Evolutionary conservation across 2,329 filamentous ascomycete genomes (phyloP).

Genomic region (Nemania sp.): DNA sequence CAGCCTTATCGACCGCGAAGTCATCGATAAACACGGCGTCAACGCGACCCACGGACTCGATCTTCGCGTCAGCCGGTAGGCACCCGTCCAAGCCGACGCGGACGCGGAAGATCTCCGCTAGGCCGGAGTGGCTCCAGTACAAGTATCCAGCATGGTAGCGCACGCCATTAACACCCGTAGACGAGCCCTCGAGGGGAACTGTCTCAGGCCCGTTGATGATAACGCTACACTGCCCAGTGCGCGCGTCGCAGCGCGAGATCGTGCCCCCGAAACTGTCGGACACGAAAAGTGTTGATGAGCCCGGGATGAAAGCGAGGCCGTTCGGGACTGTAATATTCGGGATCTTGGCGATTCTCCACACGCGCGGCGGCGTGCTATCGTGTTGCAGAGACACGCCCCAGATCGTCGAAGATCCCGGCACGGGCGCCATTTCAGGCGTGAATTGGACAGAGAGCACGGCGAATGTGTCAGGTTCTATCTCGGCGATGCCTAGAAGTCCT

Average conservation of each 20-base stretch:
- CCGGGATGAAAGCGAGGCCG: constrained; percentile 31
- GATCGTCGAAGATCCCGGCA: constrained; percentile 19
- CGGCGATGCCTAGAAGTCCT: constrained; percentile 40
- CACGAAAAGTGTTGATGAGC: constrained; percentile 29
- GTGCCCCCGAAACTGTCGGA: constrained; percentile 35
- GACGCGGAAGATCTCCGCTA: constrained; percentile 27
- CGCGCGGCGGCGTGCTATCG: neutral
- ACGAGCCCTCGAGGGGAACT: constrained; percentile 21
- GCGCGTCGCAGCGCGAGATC: constrained; percentile 35
- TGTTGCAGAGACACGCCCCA: constrained; percentile 28
- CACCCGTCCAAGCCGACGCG: constrained; percentile 22
- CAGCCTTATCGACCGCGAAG: constrained; percentile 29
- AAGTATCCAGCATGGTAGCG: constrained; percentile 32
- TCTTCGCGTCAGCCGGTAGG: constrained; percentile 14
- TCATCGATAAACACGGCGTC: constrained; percentile 32
- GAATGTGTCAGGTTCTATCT: constrained; percentile 33
- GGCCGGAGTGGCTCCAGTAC: constrained; percentile 37
- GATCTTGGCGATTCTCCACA: constrained; percentile 28
- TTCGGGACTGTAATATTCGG: constrained; percentile 30
- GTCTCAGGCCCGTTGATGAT: constrained; percentile 32
- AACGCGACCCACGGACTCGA: constrained; percentile 26
- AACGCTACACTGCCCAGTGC: constrained; percentile 24
- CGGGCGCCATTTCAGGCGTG: constrained; percentile 13
- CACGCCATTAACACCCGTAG: constrained; percentile 36
- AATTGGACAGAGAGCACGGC: constrained; percentile 27